Evolutionary conservation across 2,329 filamentous ascomycete genomes (phyloP).

Genomic region (Torrubiellomyces zombiae): DNA sequence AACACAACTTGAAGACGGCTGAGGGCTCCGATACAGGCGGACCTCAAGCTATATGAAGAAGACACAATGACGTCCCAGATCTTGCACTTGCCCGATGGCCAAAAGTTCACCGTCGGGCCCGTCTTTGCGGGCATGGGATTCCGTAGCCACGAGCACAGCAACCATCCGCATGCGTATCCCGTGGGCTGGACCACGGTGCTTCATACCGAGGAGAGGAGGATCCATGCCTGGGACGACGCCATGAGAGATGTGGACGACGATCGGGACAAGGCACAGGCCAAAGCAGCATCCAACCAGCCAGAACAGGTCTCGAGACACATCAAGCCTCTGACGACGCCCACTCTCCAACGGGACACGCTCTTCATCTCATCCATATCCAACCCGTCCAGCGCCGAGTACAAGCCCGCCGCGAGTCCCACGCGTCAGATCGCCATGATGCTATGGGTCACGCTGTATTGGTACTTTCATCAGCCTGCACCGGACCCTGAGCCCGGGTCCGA

Average conservation of each 20-base stretch:
- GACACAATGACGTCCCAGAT: constrained; percentile 25
- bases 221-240: constrained; percentile 1
- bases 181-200: constrained; percentile 83
- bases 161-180: constrained; percentile 55
- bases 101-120: constrained; percentile 62
- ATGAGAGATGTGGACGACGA: constrained; percentile 7
- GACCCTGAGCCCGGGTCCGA: constrained; percentile 44
- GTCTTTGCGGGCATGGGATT: constrained; percentile 89
- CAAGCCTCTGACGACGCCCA: constrained; percentile 48
- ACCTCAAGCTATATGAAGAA: too few species aligned
- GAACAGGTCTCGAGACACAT: constrained; percentile 10
- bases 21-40: too few species aligned
- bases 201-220: constrained; percentile 40
- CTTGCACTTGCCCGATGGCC: constrained; percentile 73
- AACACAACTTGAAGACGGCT: too few species aligned
- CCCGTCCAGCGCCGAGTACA: constrained; percentile 65
- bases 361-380: constrained; percentile 88
- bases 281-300: constrained; percentile 1
- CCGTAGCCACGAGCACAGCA: constrained; percentile 61
- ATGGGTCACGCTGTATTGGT: constrained; percentile 91
- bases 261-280: constrained; percentile 13
- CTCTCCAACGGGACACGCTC: constrained; percentile 60
- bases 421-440: constrained; percentile 93
- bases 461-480: constrained; percentile 79
- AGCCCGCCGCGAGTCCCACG: constrained; percentile 63